Evolutionary conservation across 179 eudicot species (phyloP).

Genomic region (Silene coronaria): DNA sequence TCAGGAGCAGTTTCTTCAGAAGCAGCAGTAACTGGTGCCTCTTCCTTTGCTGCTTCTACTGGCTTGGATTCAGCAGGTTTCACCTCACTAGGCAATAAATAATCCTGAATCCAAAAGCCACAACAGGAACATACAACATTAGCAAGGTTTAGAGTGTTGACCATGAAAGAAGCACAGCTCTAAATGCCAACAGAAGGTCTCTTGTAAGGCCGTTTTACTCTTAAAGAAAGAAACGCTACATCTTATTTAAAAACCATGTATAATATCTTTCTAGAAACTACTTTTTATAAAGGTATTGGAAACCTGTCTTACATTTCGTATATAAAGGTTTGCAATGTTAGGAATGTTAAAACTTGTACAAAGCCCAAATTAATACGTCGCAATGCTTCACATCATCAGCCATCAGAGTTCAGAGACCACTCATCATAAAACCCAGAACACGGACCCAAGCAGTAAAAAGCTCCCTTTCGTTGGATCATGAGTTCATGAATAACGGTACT

Average conservation of each 20-base stretch:
- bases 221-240: no score
- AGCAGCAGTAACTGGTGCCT: constrained; percentile 26
- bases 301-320: constrained; percentile 9
- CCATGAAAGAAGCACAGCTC: not conserved
- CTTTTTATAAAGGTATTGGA: no score
- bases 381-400: constrained; percentile 1
- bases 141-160: not conserved
- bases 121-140: not conserved
- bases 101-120: constrained; percentile 40
- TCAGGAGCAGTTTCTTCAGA: constrained; percentile 42
- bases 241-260: no score
- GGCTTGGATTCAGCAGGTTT: constrained; percentile 38
- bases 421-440: not conserved
- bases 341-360: not conserved
- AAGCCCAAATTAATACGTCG: not conserved
- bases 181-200: not conserved
- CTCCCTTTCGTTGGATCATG: not conserved
- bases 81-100: constrained; percentile 45
- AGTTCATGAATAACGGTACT: not conserved
- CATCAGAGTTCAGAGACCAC: not conserved
- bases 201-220: no score
- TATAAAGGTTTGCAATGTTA: not conserved
- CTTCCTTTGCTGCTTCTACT: constrained; percentile 43
- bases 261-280: no score
- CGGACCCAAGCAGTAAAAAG: not conserved